Evolutionary conservation across 2,329 filamentous ascomycete genomes (phyloP), one percentile per base, ranked within the genome.

Genomic region (Botrytis galanthina): DNA sequence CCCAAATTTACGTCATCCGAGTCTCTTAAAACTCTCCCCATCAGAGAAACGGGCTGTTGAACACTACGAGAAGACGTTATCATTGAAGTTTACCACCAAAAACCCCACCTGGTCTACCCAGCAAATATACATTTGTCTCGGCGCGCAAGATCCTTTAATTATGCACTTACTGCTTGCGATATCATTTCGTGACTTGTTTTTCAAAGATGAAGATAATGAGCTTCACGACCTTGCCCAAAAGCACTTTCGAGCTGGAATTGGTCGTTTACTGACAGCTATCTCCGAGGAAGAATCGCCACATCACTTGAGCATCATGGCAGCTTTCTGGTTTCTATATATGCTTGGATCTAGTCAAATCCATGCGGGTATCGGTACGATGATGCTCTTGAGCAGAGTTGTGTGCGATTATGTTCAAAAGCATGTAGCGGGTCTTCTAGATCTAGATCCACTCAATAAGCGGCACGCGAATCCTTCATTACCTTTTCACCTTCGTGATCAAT

Each of bases 281-380:
- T 32, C 35, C 6, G 70, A 72, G 22, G 32, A 72, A 39, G 32
- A 44, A 22, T 37, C 61, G 3, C 60, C 60, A 22, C 60, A 59
- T 29, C 48, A 72, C 46, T 26, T 72, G 7, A 60, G 70, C 37
- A 37, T 72, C 1, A 67, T 60, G 60, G 46, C 44, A 9, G 70
- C 60, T n/a, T 72, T 72, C 37, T 72, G 70, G 70, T 72, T 67
- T 12, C 16, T 72, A 8, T 67, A 72, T 37, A 72, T 72, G 70
- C 37, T 72, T 14, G 48, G 51, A 42, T 72, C 70, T 5, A 67
- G 62, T 67, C 32, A 39, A 16, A 44, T 72, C 0, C 70, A 66
- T 44, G 60, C 60, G 18, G 60, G 60, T 29, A 57, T 72, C 10
- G 60, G 60, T n/a, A 72, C 60, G 3, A 71, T 48, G 69, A 66